Evolutionary conservation across 441 rosid genomes (phyloP), one percentile per base, ranked within the genome.

Genomic region (Lagerstroemia fauriei): DNA sequence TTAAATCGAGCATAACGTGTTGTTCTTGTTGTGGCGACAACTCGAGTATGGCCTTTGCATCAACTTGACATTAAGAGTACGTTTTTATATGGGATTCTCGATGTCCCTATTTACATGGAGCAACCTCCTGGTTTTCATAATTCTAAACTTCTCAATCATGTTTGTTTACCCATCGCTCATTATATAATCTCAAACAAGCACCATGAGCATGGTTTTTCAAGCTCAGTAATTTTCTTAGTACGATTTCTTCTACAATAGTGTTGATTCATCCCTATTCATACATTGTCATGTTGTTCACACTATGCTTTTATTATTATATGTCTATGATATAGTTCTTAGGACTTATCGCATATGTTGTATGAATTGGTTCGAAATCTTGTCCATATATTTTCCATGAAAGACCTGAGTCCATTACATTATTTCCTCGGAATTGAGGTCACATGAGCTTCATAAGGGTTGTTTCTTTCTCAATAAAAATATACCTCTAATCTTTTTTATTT

Each of bases 161-260:
- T 75, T 4, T 75, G 59, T 46, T 56, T 50, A 12, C 46, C 14
- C 32, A 14, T 10, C 13, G 59, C 5, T 46, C 78, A 44, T n/a
- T 75, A 22, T 75, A 75, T n/a, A 27, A 61, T 4, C 27, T 38
- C 16, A 75, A 75, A 50, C 78, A 48, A 75, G 78, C 61, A 7
- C 32, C 78, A 0, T 25, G 59, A 17, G 57, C 56, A 5, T 46
- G 61, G 61, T 38, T 44, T 44, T 14, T 7, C 11, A 27, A 50
- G 59, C 25, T 75, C 38, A 22, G 46, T 13, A 6, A 38, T 44
- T 75, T 75, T 48, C 29, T 75, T n/a, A 25, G 14, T n/a, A 17
- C 14, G 78, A 63, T 12, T 75, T 75, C 29, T 16, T 14, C 3
- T 18, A 29, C 13, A 46, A 32, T 46, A 5, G 2, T 18, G 31